Evolutionary conservation across 2,329 filamentous ascomycete genomes (phyloP).

Genomic region (Sarocladiaceae sp.): DNA sequence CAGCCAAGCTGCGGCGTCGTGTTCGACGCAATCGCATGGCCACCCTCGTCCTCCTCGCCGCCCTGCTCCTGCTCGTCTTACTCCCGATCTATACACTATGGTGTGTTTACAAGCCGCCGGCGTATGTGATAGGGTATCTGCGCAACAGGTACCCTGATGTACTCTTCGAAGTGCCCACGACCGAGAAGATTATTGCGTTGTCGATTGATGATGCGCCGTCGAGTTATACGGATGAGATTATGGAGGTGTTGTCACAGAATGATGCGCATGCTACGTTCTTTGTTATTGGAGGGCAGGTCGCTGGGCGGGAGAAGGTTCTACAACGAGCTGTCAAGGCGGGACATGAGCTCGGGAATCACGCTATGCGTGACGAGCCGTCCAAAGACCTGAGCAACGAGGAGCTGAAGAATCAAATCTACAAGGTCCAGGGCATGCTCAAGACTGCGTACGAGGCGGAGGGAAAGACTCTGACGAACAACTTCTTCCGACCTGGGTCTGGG

Average conservation of each 20-base stretch:
- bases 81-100: conserved; percentile 50
- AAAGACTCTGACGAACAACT: conserved; percentile 49
- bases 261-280: conserved; percentile 80
- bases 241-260: conserved; percentile 61
- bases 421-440: conserved; percentile 59
- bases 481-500: conserved; percentile 80
- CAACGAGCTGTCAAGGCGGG: conserved; percentile 54
- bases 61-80: conserved; percentile 30
- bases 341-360: conserved; percentile 81
- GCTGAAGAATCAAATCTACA: conserved; percentile 58
- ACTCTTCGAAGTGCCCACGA: conserved; percentile 62
- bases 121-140: conserved; percentile 66
- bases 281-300: conserved; percentile 75
- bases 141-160: conserved; percentile 71
- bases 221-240: conserved; percentile 64
- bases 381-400: conserved; percentile 53
- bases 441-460: conserved; percentile 48
- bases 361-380: conserved; percentile 80
- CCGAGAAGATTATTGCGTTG: conserved; percentile 67
- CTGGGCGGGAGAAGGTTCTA: conserved; percentile 50
- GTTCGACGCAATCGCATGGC: conserved; percentile 56
- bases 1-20: conserved; percentile 52
- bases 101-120: conserved; percentile 76
- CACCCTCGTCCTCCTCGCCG: conserved; percentile 40
- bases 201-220: conserved; percentile 88